Evolutionary conservation across 345 rosid genomes (phyloP).

Genomic region (Heritiera littoralis): DNA sequence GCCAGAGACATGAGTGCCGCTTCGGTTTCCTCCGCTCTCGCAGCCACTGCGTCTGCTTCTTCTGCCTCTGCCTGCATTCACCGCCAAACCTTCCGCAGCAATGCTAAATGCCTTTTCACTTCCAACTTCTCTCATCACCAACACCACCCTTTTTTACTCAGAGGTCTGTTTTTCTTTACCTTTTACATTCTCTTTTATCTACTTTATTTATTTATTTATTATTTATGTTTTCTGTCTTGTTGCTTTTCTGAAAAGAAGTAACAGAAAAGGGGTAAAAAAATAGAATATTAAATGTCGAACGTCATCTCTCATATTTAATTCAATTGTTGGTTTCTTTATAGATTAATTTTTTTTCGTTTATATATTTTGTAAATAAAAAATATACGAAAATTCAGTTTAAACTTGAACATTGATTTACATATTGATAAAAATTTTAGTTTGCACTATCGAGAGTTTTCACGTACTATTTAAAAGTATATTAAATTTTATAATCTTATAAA

Average conservation of each 20-base stretch:
- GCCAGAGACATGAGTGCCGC: constrained; percentile 12
- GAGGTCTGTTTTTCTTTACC: background rate
- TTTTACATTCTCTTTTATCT: background rate
- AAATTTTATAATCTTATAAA: no score
- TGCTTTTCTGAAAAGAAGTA: background rate
- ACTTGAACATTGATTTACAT: no score
- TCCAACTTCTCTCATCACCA: background rate
- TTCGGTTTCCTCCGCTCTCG: constrained; percentile 12
- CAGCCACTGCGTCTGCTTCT: background rate
- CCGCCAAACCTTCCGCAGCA: background rate
- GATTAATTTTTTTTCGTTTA: no score
- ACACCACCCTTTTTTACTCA: background rate
- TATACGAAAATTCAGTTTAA: no score
- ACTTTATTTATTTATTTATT: background rate
- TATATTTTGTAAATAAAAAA: no score
- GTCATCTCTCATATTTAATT: no score
- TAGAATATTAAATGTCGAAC: no score
- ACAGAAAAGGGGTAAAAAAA: no score
- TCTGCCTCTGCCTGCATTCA: background rate
- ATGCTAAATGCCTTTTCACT: background rate
- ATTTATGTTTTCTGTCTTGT: background rate
- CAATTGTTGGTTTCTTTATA: no score
- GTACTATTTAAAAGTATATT: no score
- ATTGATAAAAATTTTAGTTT: no score
- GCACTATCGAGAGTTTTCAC: no score